Evolutionary conservation across 305 asterid genomes (phyloP).

Genomic region (Lippia alba): DNA sequence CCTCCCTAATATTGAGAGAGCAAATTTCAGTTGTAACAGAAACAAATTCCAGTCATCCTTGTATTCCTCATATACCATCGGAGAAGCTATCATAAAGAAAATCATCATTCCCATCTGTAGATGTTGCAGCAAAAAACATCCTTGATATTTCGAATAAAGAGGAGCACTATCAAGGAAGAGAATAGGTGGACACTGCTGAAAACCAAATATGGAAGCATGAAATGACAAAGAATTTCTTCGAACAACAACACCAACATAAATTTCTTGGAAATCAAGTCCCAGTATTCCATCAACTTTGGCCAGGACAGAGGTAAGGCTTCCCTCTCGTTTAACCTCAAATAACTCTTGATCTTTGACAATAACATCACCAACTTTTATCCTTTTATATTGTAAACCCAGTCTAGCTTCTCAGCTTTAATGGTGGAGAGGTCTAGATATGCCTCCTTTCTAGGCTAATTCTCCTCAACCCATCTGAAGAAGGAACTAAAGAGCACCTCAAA

Average conservation of each 20-base stretch:
- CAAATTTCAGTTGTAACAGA: no score
- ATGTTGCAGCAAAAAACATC: no score
- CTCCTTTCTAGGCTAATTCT: constrained; percentile 71
- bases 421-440: constrained; percentile 49
- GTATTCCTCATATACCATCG: no score
- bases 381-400: constrained; percentile 39
- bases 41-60: no score
- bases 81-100: no score
- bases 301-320: constrained; percentile 69
- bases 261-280: constrained; percentile 94
- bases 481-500: constrained; percentile 49
- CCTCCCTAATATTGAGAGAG: no score
- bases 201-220: no score
- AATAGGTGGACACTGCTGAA: no score
- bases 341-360: constrained; percentile 56
- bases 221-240: constrained; percentile 33
- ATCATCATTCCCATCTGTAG: no score
- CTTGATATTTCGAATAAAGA: no score
- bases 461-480: constrained; percentile 60
- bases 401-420: constrained; percentile 59
- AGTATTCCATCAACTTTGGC: constrained; percentile 88
- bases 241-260: constrained; percentile 70
- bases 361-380: constrained; percentile 50
- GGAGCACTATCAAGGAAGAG: no score
- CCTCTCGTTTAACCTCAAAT: constrained; percentile 78